Conservation (phyloP, 306 rosid species). For the Elaeagnus macrophylla region DNA sequence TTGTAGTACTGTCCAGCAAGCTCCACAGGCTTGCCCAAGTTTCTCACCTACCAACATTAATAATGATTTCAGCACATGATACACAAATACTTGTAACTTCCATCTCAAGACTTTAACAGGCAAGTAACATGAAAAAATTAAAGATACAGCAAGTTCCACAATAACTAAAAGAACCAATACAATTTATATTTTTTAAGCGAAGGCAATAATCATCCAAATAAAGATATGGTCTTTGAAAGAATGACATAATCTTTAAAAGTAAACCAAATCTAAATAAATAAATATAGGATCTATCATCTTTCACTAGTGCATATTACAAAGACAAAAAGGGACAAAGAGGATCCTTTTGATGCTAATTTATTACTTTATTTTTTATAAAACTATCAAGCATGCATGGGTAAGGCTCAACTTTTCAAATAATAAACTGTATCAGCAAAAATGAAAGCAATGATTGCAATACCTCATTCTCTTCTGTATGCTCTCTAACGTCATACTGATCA, state of each 20-base stretch:
- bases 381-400: neutral
- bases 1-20: slow-evolving; percentile 87
- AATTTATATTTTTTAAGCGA: neutral
- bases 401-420: slow-evolving; percentile 5
- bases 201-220: neutral
- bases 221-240: neutral
- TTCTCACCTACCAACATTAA: slow-evolving; percentile 56
- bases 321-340: neutral
- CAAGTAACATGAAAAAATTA: neutral
- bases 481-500: slow-evolving; percentile 95
- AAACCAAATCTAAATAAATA: neutral
- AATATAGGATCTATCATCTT: neutral
- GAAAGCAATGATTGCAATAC: slow-evolving; percentile 29
- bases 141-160: neutral
- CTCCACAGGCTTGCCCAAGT: slow-evolving; percentile 94
- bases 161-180: neutral
- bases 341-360: neutral
- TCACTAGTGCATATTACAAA: neutral
- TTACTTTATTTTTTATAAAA: neutral
- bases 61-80: slow-evolving; percentile 10
- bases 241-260: neutral
- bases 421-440: neutral
- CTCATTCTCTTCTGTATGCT: slow-evolving; percentile 81
- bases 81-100: slow-evolving; percentile 6
- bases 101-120: neutral